Base-by-base conservation (phyloP, 768 basidiomycete species). In the Phanerochaete carnosa region DNA sequence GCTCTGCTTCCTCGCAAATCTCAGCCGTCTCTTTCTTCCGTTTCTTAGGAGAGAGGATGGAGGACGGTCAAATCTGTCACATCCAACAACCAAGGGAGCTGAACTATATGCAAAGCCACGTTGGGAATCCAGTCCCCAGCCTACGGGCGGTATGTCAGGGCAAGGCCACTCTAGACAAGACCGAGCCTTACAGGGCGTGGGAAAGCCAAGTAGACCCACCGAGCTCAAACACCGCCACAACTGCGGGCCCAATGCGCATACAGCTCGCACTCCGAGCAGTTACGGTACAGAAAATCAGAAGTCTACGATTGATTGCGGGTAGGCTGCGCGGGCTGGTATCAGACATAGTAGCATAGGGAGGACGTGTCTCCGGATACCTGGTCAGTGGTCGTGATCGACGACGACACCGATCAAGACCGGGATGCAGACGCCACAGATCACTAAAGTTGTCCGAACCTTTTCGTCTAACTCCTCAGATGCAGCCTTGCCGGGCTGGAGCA, bases 401-500 rank as follows among this genome's bases (percentile, higher is more conserved):
- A 90, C 43, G 33, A 75, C 72, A 62, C 84, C 81, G 64, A 94
- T 68, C 13, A 82, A 30, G 46, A 88, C 79, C 6, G 94, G 94
- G 30, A 86, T 74, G 57, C 90, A 76, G 79, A 94, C 92, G 4
- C 94, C 93, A 12, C 74, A 59, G 1, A 86, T 68, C 49, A 92
- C 80, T 47, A 91, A 72, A 22, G 74, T 63, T 13, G 86, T 76
- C 32, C 89, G 80, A 28, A 73, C 62, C 33, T 68, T 68, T 52
- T 80, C 79, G 13, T 75, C 72, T 45, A 87, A 72, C 45, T 80
- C 82, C 25, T 77, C 76, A 9, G 76, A 60, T 4, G 69, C 33
- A 28, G 65, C 60, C 62, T 64, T 75, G 19, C 81, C 81, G 2
- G 90, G 84, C 68, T 93, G 92, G n/a, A 94, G 78, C 43, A 93